Evolutionary conservation across 352 stramenopile species (phyloP).

Genomic region (Globisporangium okanoganense): DNA sequence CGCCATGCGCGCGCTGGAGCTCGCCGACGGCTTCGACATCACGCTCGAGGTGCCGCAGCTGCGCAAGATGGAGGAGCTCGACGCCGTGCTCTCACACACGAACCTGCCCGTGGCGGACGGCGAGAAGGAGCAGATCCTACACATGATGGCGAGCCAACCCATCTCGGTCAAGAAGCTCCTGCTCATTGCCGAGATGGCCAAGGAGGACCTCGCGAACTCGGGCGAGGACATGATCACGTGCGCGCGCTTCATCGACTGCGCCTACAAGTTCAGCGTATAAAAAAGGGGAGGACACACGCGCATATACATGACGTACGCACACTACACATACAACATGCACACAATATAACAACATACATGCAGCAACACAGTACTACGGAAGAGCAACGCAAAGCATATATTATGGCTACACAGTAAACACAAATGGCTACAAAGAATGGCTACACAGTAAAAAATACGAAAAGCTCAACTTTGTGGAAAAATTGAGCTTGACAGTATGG

Average conservation of each 20-base stretch:
- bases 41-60: constrained; percentile 91
- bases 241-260: constrained; percentile 78
- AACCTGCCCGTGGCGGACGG: constrained; percentile 70
- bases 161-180: constrained; percentile 99
- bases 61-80: constrained; percentile 85
- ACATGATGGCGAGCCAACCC: constrained; percentile 82
- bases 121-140: constrained; percentile 66
- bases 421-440: too few species aligned
- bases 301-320: too few species aligned
- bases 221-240: constrained; percentile 69
- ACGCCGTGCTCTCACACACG: constrained; percentile 77
- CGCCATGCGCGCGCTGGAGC: constrained; percentile 91
- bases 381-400: too few species aligned
- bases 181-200: constrained; percentile 96
- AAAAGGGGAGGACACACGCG: neutral
- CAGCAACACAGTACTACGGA: too few species aligned
- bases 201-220: constrained; percentile 74
- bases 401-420: too few species aligned
- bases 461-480: too few species aligned
- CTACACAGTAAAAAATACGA: too few species aligned
- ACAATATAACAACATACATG: neutral
- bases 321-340: neutral
- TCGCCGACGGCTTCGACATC: constrained; percentile 94
- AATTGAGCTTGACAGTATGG: too few species aligned
- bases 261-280: constrained; percentile 72